Conservation (phyloP, 352 stramenopile genomes). For the Globisporangium cederbergense region DNA sequence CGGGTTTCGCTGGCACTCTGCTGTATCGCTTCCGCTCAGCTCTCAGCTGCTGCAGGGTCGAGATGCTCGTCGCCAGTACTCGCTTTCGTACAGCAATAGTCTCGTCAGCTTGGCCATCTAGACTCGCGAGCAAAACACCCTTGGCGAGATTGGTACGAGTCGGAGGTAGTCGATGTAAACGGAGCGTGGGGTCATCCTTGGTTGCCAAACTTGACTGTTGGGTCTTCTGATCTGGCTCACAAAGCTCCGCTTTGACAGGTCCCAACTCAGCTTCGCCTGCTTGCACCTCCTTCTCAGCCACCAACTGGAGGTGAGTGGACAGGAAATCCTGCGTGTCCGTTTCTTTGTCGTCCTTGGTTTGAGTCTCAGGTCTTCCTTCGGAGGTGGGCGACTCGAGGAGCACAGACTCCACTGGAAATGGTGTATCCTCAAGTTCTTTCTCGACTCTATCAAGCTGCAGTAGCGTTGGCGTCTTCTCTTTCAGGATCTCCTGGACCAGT, state of each 20-base stretch:
- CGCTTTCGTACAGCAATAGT: background rate
- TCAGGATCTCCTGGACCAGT: constrained; percentile 43
- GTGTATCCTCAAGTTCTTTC: background rate
- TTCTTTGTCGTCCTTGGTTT: constrained; percentile 22
- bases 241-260: background rate
- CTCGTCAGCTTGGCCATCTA: background rate
- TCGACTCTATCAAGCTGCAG: background rate
- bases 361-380: background rate
- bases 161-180: background rate
- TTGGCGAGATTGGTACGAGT: constrained; percentile 8
- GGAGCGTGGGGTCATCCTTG: too few relatives aligned
- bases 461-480: constrained; percentile 18
- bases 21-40: constrained; percentile 10
- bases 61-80: background rate
- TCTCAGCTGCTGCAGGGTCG: constrained; percentile 8
- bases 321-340: constrained; percentile 30
- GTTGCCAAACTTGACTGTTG: too few relatives aligned
- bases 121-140: background rate
- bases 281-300: constrained; percentile 32
- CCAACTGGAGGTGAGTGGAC: background rate
- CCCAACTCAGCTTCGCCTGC: constrained; percentile 1
- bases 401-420: too few relatives aligned
- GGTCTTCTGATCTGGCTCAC: background rate
- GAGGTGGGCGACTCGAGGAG: background rate
- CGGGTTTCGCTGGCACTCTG: too few relatives aligned